A percentile compares a stretch with the other conserved stretches of the same genome.
Evolutionary conservation across 371 early-diverging fungal genomes (phyloP).

Genomic region (Lichtheimia hyalospora): DNA sequence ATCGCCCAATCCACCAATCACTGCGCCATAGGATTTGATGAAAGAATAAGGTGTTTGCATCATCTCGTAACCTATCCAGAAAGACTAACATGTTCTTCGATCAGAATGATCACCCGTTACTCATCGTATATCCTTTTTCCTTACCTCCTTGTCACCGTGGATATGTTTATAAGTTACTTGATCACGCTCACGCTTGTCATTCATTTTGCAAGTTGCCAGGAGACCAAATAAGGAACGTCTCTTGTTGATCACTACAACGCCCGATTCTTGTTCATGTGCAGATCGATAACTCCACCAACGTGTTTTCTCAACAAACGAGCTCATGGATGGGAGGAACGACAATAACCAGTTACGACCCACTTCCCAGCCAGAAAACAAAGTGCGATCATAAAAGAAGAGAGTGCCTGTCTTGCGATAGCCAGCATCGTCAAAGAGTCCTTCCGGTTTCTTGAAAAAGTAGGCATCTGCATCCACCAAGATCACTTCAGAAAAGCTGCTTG

Average conservation of each 20-base stretch:
- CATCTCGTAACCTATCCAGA: constrained; percentile 65
- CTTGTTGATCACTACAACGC: constrained; percentile 63
- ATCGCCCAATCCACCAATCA: constrained; percentile 54
- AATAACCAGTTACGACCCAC: constrained; percentile 41
- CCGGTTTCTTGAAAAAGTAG: constrained; percentile 65
- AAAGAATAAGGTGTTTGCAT: constrained; percentile 58
- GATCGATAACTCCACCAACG: constrained; percentile 45
- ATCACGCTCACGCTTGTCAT: constrained; percentile 50
- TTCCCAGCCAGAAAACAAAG: constrained; percentile 38
- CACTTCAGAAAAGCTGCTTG: constrained; percentile 62
- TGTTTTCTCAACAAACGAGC: constrained; percentile 36
- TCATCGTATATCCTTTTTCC: neutral
- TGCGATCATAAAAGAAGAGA: constrained; percentile 67
- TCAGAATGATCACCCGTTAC: neutral
- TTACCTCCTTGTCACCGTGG: constrained; percentile 61
- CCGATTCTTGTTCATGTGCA: constrained; percentile 66
- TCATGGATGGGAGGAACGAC: constrained; percentile 48
- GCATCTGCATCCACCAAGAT: constrained; percentile 79
- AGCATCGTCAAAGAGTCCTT: constrained; percentile 51
- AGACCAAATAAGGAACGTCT: constrained; percentile 51
- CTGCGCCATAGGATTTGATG: constrained; percentile 50
- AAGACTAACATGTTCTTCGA: constrained; percentile 31
- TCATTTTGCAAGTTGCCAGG: constrained; percentile 58
- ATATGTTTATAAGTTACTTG: constrained; percentile 43
- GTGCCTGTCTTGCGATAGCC: constrained; percentile 60